Percentiles rank a stretch among this genome's conserved stretches.
These are phyloP conservation scores for Hyaloscypha bicolor DNA, from an alignment of 495 filamentous ascomycete genomes.

Conservation along the genomic window DNA sequence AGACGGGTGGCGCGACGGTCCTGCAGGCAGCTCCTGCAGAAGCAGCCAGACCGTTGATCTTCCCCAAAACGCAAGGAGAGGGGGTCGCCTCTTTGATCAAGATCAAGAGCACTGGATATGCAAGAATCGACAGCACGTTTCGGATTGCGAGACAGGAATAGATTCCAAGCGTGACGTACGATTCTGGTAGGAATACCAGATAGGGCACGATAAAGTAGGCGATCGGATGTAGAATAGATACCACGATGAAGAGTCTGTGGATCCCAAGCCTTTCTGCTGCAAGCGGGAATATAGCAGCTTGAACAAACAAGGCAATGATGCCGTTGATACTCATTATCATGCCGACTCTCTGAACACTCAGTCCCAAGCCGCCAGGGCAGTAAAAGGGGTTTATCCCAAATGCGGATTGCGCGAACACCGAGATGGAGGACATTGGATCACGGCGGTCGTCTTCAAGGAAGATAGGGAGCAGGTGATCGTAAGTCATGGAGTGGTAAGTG, in stretches of 20 bases:
- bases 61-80: conserved; percentile 75
- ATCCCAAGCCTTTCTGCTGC: conserved; percentile 28
- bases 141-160: conserved; percentile 80
- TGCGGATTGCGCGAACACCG: neutral
- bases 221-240: conserved; percentile 77
- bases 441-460: conserved; percentile 56
- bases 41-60: conserved; percentile 87
- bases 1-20: conserved; percentile 84
- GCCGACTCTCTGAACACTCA: conserved; percentile 80
- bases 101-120: conserved; percentile 84
- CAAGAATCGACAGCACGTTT: conserved; percentile 79
- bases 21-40: conserved; percentile 85
- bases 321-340: conserved; percentile 86
- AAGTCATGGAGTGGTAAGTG: conserved; percentile 89
- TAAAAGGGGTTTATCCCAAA: conserved; percentile 18
- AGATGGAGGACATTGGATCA: conserved; percentile 1
- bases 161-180: conserved; percentile 65
- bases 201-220: conserved; percentile 88
- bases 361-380: conserved; percentile 83
- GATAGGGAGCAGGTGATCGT: conserved; percentile 91
- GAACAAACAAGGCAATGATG: conserved; percentile 78
- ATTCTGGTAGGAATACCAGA: conserved; percentile 75
- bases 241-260: conserved; percentile 64
- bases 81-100: conserved; percentile 83
- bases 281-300: conserved; percentile 47